Evolutionary conservation across 257 asterid genomes (phyloP).

Genomic region (Buddleja alternifolia): DNA sequence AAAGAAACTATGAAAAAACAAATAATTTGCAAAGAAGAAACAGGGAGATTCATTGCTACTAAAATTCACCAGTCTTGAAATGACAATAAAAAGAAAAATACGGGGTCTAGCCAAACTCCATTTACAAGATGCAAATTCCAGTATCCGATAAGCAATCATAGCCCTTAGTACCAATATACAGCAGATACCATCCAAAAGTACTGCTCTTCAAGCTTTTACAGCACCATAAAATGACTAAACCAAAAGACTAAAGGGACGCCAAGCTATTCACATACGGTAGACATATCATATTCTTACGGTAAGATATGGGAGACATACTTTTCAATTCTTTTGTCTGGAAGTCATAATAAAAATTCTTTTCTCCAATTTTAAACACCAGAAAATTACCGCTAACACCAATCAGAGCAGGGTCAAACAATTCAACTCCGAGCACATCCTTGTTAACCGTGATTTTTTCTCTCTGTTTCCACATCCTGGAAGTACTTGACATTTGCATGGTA

Average conservation of each 20-base stretch:
- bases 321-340: slow-evolving; percentile 32
- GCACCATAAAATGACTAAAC: neutral
- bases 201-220: neutral
- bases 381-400: slow-evolving; percentile 28
- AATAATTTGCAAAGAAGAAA: neutral
- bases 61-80: neutral
- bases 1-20: neutral
- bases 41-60: neutral
- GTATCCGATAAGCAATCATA: neutral
- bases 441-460: slow-evolving; percentile 25
- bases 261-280: slow-evolving; percentile 58
- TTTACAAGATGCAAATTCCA: neutral
- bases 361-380: slow-evolving; percentile 31
- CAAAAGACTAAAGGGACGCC: slow-evolving; percentile 30
- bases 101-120: neutral
- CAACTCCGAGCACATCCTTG: slow-evolving; percentile 14
- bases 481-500: slow-evolving; percentile 42
- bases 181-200: neutral
- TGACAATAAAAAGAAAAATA: neutral
- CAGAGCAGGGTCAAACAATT: neutral
- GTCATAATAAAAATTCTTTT: slow-evolving; percentile 22
- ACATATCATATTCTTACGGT: neutral
- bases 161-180: too few species aligned
- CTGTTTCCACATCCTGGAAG: slow-evolving; percentile 29
- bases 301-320: slow-evolving; percentile 18